These are phyloP conservation scores for Hypoxylon crocopeplum DNA, from an alignment of 495 filamentous ascomycete genomes.

Conservation along the genomic window DNA sequence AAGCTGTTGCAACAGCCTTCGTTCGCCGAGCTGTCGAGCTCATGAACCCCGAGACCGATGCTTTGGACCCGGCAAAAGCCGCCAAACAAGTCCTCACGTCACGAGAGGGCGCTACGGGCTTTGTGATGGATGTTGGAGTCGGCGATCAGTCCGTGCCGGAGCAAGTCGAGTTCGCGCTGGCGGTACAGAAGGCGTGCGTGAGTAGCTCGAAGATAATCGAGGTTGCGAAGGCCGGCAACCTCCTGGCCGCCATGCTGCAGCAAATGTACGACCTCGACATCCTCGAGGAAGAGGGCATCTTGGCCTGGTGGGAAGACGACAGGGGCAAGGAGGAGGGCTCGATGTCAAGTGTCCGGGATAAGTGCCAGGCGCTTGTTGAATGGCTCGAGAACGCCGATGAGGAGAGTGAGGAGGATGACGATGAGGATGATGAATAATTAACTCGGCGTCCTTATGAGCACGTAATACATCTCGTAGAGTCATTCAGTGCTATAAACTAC, in stretches of 20 bases:
- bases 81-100: constrained; percentile 63
- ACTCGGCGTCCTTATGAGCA: too few relatives aligned
- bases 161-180: constrained; percentile 83
- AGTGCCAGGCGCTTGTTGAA: constrained; percentile 81
- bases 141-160: constrained; percentile 54
- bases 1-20: constrained; percentile 83
- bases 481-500: too few relatives aligned
- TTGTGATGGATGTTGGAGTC: constrained; percentile 59
- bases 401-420: constrained; percentile 78
- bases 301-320: constrained; percentile 86
- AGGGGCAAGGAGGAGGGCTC: constrained; percentile 66
- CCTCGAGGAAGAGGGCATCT: constrained; percentile 85
- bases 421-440: constrained; percentile 48
- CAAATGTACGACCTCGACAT: constrained; percentile 84
- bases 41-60: constrained; percentile 60
- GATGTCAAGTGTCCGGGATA: constrained; percentile 72
- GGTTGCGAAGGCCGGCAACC: constrained; percentile 56
- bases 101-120: constrained; percentile 56
- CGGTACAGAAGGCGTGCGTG: constrained; percentile 79
- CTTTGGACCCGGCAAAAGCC: constrained; percentile 65
- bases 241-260: constrained; percentile 78
- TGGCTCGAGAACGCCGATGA: constrained; percentile 84
- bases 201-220: constrained; percentile 61
- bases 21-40: constrained; percentile 80
- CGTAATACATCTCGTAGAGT: too few relatives aligned